Percentiles rank a stretch among this genome's conserved stretches.
These are phyloP conservation scores for Sugiyamaella mastotermitis DNA, from an alignment of 805 yeast genomes.

Conservation along the genomic window DNA sequence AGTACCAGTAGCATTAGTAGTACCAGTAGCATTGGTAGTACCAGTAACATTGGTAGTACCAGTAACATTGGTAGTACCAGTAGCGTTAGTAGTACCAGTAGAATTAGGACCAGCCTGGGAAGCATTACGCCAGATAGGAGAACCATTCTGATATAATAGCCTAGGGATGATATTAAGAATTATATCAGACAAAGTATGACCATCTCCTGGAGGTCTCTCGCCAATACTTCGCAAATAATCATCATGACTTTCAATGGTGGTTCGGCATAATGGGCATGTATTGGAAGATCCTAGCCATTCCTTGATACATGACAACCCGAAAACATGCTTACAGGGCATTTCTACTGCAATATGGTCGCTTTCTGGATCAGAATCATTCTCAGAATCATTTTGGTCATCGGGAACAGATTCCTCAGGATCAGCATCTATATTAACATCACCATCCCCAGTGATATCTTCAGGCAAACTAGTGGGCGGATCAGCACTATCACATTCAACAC, in stretches of 20 bases:
- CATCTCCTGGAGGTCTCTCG: slow-evolving; percentile 17
- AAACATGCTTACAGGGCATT: slow-evolving; percentile 81
- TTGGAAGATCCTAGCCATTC: slow-evolving; percentile 75
- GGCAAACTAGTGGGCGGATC: slow-evolving; percentile 8
- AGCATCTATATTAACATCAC: no score
- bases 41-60: background rate
- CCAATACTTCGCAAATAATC: slow-evolving; percentile 21
- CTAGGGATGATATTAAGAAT: slow-evolving; percentile 18
- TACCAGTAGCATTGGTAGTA: slow-evolving; percentile 1
- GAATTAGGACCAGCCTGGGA: background rate
- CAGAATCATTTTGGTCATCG: background rate
- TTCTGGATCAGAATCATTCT: background rate
- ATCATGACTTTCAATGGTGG: slow-evolving; percentile 37
- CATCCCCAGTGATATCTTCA: background rate
- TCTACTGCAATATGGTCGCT: slow-evolving; percentile 54
- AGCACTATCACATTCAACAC: background rate
- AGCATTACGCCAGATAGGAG: slow-evolving; percentile 3
- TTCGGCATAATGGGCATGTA: slow-evolving; percentile 85
- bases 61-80: slow-evolving; percentile 1
- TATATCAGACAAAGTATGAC: slow-evolving; percentile 15
- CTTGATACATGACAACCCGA: slow-evolving; percentile 78
- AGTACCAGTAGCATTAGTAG: slow-evolving; percentile 3
- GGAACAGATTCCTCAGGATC: slow-evolving; percentile 15
- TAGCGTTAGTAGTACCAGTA: background rate
- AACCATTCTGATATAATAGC: no score